Percentiles rank a stretch among this genome's conserved stretches.
Conservation (phyloP, 352 stramenopile species). For the Aphanomyces stellatus region DNA sequence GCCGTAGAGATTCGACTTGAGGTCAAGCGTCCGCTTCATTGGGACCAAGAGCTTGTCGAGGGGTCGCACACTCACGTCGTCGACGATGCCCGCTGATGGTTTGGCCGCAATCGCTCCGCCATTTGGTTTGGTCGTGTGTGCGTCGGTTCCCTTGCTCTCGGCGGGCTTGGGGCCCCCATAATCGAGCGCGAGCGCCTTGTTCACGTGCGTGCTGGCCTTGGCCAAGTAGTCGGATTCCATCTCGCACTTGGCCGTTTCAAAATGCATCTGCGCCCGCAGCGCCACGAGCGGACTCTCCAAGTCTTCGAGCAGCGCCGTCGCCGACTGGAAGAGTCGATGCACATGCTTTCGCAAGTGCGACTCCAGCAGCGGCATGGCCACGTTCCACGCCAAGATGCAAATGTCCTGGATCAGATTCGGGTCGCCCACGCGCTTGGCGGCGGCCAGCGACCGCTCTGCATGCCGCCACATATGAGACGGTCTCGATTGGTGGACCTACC, state of each 20-base stretch:
- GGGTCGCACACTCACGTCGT: conserved; percentile 30
- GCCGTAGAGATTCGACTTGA: conserved; percentile 49
- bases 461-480: neutral
- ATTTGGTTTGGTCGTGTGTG: neutral
- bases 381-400: conserved; percentile 76
- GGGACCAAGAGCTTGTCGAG: conserved; percentile 64
- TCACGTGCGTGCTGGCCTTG: conserved; percentile 62
- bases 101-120: no score
- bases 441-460: conserved; percentile 58
- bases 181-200: conserved; percentile 52
- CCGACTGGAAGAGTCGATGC: conserved; percentile 54
- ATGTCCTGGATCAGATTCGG: conserved; percentile 68
- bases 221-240: conserved; percentile 70
- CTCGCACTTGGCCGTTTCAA: conserved; percentile 84
- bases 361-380: conserved; percentile 71
- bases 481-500: neutral
- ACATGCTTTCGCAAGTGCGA: conserved; percentile 58
- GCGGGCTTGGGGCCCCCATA: conserved; percentile 34
- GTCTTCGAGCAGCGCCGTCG: conserved; percentile 55
- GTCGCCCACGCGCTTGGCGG: conserved; percentile 66
- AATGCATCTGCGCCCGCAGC: conserved; percentile 66
- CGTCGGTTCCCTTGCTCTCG: conserved; percentile 23
- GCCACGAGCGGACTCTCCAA: conserved; percentile 69
- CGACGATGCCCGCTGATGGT: conserved; percentile 23
- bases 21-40: conserved; percentile 48